A percentile compares a stretch with the other conserved stretches of the same genome.
Conservation (phyloP, 2,329 filamentous ascomycete genomes). For the Apiospora marii region DNA sequence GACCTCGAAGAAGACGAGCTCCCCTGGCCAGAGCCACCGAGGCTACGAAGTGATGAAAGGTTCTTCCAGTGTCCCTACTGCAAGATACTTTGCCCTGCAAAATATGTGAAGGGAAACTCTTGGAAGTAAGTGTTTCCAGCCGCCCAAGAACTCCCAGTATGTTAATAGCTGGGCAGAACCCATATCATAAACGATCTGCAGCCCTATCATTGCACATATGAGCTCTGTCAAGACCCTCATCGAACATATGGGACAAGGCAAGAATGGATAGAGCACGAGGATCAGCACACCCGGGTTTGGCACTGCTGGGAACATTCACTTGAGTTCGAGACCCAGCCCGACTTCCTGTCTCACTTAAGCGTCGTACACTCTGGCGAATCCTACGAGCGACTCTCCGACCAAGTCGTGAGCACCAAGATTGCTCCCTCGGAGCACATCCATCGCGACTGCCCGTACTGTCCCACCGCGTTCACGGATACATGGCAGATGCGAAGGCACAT, state of each 20-base stretch:
- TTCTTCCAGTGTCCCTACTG: conserved; percentile 32
- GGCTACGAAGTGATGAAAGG: background rate
- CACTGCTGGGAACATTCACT: conserved; percentile 27
- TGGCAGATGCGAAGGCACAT: background rate
- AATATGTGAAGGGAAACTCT: conserved; percentile 23
- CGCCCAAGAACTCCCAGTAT: background rate
- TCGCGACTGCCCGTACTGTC: background rate
- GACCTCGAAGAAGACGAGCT: background rate
- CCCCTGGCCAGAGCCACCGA: background rate
- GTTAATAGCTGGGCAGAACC: background rate
- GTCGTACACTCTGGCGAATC: background rate
- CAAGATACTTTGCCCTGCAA: conserved; percentile 28
- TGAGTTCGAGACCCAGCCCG: conserved; percentile 31
- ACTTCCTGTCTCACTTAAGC: conserved; percentile 26
- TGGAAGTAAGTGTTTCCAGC: background rate
- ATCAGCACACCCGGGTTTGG: conserved; percentile 30
- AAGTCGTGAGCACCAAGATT: background rate
- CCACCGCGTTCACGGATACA: background rate
- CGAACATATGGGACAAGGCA: conserved; percentile 29
- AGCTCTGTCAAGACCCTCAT: conserved; percentile 30
- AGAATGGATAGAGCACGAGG: conserved; percentile 35
- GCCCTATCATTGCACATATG: conserved; percentile 33
- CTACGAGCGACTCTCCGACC: background rate
- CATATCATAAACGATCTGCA: conserved; percentile 33
- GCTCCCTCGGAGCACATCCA: background rate